These are phyloP conservation scores for Gentiana dahurica DNA, from an alignment of 257 asterid species.

Conservation along the genomic window DNA sequence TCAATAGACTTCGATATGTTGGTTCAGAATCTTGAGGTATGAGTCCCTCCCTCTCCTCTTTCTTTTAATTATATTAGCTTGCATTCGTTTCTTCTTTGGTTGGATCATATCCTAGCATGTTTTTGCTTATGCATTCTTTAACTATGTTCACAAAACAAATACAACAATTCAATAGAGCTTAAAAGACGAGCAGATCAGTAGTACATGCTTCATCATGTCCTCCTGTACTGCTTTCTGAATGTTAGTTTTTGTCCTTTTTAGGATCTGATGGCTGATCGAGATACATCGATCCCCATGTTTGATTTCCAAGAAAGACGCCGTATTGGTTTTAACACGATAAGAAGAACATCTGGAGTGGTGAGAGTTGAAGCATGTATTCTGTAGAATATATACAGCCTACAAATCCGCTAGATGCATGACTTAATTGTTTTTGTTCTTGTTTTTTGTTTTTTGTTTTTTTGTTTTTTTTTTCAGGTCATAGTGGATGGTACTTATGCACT, in stretches of 20 bases:
- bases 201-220: not conserved
- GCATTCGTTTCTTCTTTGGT: too few species aligned
- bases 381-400: not conserved
- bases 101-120: too few species aligned
- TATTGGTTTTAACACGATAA: conserved; percentile 49
- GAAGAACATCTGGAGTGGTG: conserved; percentile 80
- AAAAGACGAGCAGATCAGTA: conserved; percentile 1
- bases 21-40: conserved; percentile 87
- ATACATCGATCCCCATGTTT: conserved; percentile 60
- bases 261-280: conserved; percentile 81
- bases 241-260: conserved; percentile 14
- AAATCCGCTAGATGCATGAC: conserved; percentile 9
- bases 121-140: not conserved
- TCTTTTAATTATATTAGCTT: not conserved
- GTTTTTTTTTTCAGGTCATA: conserved; percentile 44
- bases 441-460: not conserved
- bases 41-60: conserved; percentile 1
- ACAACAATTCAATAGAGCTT: not conserved
- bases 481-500: conserved; percentile 96
- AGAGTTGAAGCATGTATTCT: conserved; percentile 18
- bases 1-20: conserved; percentile 85
- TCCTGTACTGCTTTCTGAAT: not conserved
- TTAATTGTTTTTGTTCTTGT: conserved; percentile 8
- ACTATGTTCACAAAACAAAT: not conserved
- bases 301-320: conserved; percentile 84